Evolutionary conservation across 768 basidiomycete genomes (phyloP).

Genomic region (Sarcomyxa edulis): DNA sequence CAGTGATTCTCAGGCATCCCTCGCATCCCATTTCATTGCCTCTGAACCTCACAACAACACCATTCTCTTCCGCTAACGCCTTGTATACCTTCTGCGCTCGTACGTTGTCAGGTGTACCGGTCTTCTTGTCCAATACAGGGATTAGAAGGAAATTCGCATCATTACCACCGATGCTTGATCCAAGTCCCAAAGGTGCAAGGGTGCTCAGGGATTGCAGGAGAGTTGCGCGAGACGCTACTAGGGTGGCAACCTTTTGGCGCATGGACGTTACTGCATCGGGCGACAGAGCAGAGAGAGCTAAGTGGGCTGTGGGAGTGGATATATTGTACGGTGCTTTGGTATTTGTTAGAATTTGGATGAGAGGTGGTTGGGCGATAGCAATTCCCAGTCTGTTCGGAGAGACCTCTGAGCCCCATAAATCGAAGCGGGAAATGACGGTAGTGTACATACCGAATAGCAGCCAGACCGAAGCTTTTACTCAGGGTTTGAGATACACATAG

Average conservation of each 20-base stretch:
- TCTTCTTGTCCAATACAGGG: constrained; percentile 54
- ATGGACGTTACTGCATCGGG: constrained; percentile 56
- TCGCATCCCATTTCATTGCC: constrained; percentile 83
- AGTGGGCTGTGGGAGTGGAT: constrained; percentile 80
- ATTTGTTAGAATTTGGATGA: constrained; percentile 89
- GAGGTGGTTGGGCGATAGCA: constrained; percentile 81
- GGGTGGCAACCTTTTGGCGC: constrained; percentile 55
- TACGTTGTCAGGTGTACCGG: constrained; percentile 45
- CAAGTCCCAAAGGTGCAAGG: constrained; percentile 51
- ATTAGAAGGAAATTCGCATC: constrained; percentile 90
- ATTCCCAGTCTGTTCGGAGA: constrained; percentile 66
- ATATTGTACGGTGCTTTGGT: constrained; percentile 99
- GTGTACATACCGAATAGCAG: constrained; percentile 77
- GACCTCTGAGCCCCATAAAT: not conserved
- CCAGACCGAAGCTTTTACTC: constrained; percentile 94
- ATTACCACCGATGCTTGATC: constrained; percentile 69
- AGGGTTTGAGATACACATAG: constrained; percentile 94
- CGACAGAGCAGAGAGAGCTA: constrained; percentile 77
- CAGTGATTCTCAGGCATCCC: constrained; percentile 84
- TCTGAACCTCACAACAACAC: constrained; percentile 87
- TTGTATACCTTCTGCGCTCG: constrained; percentile 69
- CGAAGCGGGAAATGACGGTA: not conserved
- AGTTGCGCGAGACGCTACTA: constrained; percentile 50
- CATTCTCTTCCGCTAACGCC: constrained; percentile 75
- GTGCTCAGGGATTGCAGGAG: constrained; percentile 47